Base-by-base conservation (phyloP, 257 asterid genomes). In the Solanum boliviense region DNA sequence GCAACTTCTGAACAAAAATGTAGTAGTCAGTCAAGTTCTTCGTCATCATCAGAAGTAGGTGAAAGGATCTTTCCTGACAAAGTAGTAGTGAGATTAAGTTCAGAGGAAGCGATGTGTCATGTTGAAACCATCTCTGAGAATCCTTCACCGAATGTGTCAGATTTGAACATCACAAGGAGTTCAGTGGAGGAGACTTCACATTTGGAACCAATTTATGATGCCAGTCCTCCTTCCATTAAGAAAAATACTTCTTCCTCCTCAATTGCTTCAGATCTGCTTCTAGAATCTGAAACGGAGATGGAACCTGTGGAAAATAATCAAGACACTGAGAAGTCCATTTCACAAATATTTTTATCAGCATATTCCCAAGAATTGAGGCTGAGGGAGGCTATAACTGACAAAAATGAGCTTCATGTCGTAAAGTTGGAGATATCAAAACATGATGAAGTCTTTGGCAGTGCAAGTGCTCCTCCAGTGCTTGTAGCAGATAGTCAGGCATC, bases 1-100 rank as follows among this genome's bases (percentile, higher is more conserved):
- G 89, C 87, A 84, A 67, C 52, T 83, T 83, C 52, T 73, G 88
- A 84, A 81, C 89, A 87, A 39, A 89, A 86, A 56, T 67, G 72
- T 48, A 90, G 73, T 87, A 83, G 91, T 58, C 91, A 85, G 86
- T 94, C 97, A 16, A 93, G 94, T 91, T 93, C 96, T 25, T 93
- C 96, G 1, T 93, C 94, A 46, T 91, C 90, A 71, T 93, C 94
- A 35, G 96, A 93, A 91, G 94, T 83, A 82, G 94, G 95, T 68
- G 91, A 90, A 31, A 85, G 87, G 76, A 86, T 82, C 56, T 34
- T 85, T 89, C 81, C 87, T 20, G 91, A 89, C 60, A 87, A 90
- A 36, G 95, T 89, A 73, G 94, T 88, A 83, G 91, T 68, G 68
- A 79, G 89, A 86, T 87, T 91, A 62, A 87, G 84, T 71, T 83